Evolutionary conservation across 306 rosid species (phyloP), one percentile per base, ranked within the genome.

Genomic region (Pterocarpus macrocarpus): DNA sequence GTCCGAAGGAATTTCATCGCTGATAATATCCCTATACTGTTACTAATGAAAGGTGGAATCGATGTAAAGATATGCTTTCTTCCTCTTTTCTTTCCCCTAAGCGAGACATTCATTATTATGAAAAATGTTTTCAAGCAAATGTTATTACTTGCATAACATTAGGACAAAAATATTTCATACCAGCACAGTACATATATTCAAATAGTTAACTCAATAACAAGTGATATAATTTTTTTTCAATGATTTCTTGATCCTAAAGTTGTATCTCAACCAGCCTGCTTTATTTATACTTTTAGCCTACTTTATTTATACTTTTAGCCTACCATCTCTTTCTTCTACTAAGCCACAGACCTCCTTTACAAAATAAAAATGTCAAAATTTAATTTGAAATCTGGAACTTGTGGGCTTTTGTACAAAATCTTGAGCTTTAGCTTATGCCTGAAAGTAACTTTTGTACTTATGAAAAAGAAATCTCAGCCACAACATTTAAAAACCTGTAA

Each of bases 1-100:
- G 43, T 22, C 73, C 53, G 74, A 22, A 22, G 28, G 28, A 53
- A 55, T 66, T 65, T 77, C 53, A 38, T 77, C 81, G 30, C 41
- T 62, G 7, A 50, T 35, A 33, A 34, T 50, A 64, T 22, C 64
- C 64, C 72, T 28, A 47, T 1, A 8, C 5, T 5, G 13, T 12
- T 58, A 43, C 38, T 35, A n/a, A 15, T 12, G 34, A 43, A 30
- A 43, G 13, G 13, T 55, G 12, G 38, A 72, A 16, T 56, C 66
- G 36, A 38, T 57, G n/a, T 47, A 0, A 2, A 45, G 75, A 49
- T 4, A 32, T 32, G 43, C 6, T 30, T 72, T 10, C 22, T 36
- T 8, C 12, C 5, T 45, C 17, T 33, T 22, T 73, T 17, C 28
- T 57, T 35, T 45, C 33, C 34, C 47, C 8, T n/a, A 47, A 6